A percentile compares a stretch with the other conserved stretches of the same genome.
Evolutionary conservation across 2,329 filamentous ascomycete genomes (phyloP).

Genomic region (Ophiosphaerella narmari): DNA sequence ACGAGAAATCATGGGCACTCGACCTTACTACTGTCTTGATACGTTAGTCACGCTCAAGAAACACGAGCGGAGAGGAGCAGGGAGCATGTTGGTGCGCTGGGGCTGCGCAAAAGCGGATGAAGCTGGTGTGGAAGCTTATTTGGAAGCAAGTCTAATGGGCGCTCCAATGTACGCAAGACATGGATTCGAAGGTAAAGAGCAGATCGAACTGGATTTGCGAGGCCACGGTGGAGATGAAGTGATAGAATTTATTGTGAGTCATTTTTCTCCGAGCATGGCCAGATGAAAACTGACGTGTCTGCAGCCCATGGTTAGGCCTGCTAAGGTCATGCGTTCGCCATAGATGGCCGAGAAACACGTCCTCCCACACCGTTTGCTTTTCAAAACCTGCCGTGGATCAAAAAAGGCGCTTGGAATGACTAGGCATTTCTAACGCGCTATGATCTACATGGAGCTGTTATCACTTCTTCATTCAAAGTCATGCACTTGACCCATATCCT

Average conservation of each 20-base stretch:
- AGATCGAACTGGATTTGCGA: conserved; percentile 36
- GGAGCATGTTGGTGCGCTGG: conserved; percentile 38
- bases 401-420: too few species aligned
- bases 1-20: conserved; percentile 24
- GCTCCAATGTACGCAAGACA: conserved; percentile 38
- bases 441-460: too few species aligned
- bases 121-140: conserved; percentile 34
- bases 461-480: too few species aligned
- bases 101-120: conserved; percentile 39
- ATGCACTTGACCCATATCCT: background rate
- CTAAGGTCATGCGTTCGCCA: conserved; percentile 2
- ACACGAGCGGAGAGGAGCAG: conserved; percentile 40
- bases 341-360: background rate
- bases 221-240: conserved; percentile 32
- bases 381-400: too few species aligned
- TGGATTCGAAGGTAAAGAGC: conserved; percentile 35
- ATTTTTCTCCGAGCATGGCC: background rate
- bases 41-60: conserved; percentile 37
- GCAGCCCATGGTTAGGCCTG: conserved; percentile 22
- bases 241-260: conserved; percentile 38
- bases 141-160: conserved; percentile 42
- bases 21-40: conserved; percentile 35
- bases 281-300: background rate
- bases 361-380: too few species aligned
- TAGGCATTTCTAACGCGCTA: too few species aligned